phyloP scores from a whole-genome alignment of 768 basidiomycete species.

The Pholiota molesta region DNA sequence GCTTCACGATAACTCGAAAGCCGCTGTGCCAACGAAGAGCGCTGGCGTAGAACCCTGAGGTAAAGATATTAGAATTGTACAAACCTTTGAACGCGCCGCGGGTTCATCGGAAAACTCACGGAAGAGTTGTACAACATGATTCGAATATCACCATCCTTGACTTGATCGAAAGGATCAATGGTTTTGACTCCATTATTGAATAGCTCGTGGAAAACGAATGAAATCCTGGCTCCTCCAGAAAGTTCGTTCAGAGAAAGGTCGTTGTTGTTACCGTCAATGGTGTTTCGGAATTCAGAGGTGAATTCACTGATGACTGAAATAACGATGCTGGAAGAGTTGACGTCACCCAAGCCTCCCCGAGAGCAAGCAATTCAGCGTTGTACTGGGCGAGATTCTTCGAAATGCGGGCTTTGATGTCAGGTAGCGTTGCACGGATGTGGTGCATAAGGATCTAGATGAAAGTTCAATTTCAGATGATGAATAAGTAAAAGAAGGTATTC shows the following conservation, averaged over 20 bases:
- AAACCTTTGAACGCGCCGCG: not conserved
- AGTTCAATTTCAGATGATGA: not conserved
- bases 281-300: slow-evolving; percentile 93
- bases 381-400: slow-evolving; percentile 88
- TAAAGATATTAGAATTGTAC: not conserved
- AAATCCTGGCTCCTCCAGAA: slow-evolving; percentile 98
- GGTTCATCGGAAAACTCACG: slow-evolving; percentile 46
- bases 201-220: slow-evolving; percentile 97
- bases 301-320: slow-evolving; percentile 99
- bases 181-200: slow-evolving; percentile 96
- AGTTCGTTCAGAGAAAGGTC: slow-evolving; percentile 95
- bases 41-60: slow-evolving; percentile 90
- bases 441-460: slow-evolving; percentile 90
- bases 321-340: slow-evolving; percentile 87
- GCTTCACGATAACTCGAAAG: slow-evolving; percentile 98
- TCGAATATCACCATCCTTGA: slow-evolving; percentile 97
- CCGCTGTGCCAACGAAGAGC: slow-evolving; percentile 94
- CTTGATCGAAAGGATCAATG: slow-evolving; percentile 98
- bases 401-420: slow-evolving; percentile 97
- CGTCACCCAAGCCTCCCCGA: slow-evolving; percentile 91
- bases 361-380: slow-evolving; percentile 76
- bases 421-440: slow-evolving; percentile 97
- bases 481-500: slow-evolving; percentile 24
- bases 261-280: slow-evolving; percentile 97
- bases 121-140: slow-evolving; percentile 98